Evolutionary conservation across 148 eudicot genomes (phyloP).

Genomic region (Linanthus parryae): DNA sequence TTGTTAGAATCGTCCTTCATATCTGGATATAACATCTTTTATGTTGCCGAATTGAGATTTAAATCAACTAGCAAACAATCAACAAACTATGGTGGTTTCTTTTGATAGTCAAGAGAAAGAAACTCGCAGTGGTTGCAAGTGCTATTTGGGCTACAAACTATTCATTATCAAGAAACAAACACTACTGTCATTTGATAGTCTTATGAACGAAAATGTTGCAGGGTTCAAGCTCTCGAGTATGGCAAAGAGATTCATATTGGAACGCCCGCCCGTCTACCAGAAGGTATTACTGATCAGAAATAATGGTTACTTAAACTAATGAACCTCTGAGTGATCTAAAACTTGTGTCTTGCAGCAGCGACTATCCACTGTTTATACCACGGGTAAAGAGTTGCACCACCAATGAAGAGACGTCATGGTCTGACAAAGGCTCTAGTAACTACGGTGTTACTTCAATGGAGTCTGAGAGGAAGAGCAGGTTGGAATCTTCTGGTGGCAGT

Average conservation of each 20-base stretch:
- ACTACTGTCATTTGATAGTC: constrained; percentile 1
- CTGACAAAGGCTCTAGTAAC: constrained; percentile 80
- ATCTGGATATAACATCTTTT: too few relatives aligned
- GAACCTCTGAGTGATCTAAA: constrained; percentile 9
- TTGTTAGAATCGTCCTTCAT: too few relatives aligned
- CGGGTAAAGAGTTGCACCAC: constrained; percentile 77
- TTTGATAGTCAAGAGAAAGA: too few relatives aligned
- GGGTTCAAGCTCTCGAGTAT: constrained; percentile 96
- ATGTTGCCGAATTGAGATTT: background rate
- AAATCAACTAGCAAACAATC: background rate
- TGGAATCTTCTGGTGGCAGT: constrained; percentile 66
- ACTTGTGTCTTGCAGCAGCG: constrained; percentile 54
- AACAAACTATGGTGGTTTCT: too few relatives aligned
- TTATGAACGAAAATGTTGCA: constrained; percentile 13
- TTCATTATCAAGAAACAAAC: too few relatives aligned
- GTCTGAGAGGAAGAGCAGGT: constrained; percentile 57
- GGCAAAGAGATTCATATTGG: constrained; percentile 99
- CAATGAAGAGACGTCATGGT: constrained; percentile 88
- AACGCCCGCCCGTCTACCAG: constrained; percentile 90
- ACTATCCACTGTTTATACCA: constrained; percentile 90
- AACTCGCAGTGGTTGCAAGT: too few relatives aligned
- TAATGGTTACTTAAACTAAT: constrained; percentile 1
- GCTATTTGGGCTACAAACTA: too few relatives aligned
- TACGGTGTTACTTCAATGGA: constrained; percentile 77
- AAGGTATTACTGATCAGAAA: constrained; percentile 41